Conservation (phyloP, 2,329 filamentous ascomycete genomes). For the Xylariaceae sp. region DNA sequence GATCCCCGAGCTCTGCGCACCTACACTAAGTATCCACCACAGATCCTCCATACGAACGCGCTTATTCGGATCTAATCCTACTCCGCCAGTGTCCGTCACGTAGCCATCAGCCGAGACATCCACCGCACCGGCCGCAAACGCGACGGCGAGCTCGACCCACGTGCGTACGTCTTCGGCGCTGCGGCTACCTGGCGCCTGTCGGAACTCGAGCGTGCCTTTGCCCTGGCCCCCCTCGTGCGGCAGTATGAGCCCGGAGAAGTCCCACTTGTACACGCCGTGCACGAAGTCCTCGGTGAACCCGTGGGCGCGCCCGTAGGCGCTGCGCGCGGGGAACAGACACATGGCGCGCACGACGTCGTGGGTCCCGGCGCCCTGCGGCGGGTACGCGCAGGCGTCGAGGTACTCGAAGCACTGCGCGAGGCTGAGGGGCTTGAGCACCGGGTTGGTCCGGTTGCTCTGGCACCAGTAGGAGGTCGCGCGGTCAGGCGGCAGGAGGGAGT, state of each 20-base stretch:
- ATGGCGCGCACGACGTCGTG: conserved; percentile 39
- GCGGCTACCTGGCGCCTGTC: conserved; percentile 44
- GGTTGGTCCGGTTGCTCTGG: conserved; percentile 42
- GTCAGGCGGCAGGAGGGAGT: conserved; percentile 37
- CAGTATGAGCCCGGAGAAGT: conserved; percentile 41
- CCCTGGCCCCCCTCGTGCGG: conserved; percentile 1
- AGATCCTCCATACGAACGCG: conserved; percentile 13
- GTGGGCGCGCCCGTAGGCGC: conserved; percentile 40
- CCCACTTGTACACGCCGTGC: conserved; percentile 49
- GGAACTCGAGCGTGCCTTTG: conserved; percentile 46
- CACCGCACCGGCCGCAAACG: conserved; percentile 42
- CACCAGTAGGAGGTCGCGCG: conserved; percentile 43
- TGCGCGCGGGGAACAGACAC: conserved; percentile 41
- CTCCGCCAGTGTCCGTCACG: not conserved
- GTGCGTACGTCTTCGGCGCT: conserved; percentile 39
- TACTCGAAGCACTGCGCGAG: conserved; percentile 35
- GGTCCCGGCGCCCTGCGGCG: not conserved
- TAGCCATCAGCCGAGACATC: not conserved
- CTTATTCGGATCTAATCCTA: not conserved
- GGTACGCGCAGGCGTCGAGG: conserved; percentile 32
- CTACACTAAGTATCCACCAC: conserved; percentile 16
- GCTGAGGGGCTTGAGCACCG: conserved; percentile 28
- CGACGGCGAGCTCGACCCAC: conserved; percentile 43
- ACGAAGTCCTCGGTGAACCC: conserved; percentile 44
- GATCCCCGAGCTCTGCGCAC: conserved; percentile 11